A percentile compares a stretch with the other conserved stretches of the same genome.
Conservation (phyloP, 345 rosid genomes). For the Geranium rotundifolium region DNA sequence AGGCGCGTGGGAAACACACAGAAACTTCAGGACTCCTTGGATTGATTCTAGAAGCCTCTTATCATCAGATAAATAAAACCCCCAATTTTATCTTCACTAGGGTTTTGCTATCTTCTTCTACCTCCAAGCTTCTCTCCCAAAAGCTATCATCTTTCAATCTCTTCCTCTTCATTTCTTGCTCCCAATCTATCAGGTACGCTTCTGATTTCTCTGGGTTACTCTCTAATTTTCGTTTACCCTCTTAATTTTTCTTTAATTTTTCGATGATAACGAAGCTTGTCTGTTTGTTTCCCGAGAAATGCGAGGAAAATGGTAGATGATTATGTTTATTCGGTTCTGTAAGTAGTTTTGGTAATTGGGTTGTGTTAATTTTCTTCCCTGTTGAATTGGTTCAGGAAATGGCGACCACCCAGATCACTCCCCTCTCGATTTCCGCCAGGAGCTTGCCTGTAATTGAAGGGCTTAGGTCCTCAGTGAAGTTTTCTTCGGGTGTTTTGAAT, state of each 20-base stretch:
- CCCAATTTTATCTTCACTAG: not conserved
- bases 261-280: not conserved
- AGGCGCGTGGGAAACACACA: not conserved
- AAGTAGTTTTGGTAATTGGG: not conserved
- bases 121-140: not conserved
- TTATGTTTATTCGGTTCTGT: not conserved
- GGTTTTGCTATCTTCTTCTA: not conserved
- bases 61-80: not conserved
- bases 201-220: not conserved
- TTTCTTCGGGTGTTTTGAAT: slow-evolving; percentile 29
- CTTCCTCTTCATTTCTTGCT: not conserved
- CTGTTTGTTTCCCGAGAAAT: not conserved
- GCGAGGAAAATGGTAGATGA: not conserved
- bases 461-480: slow-evolving; percentile 40
- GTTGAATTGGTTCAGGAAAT: slow-evolving; percentile 16
- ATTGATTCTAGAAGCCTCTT: slow-evolving; percentile 2
- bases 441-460: slow-evolving; percentile 41
- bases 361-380: not conserved
- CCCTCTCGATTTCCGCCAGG: slow-evolving; percentile 32
- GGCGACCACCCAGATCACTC: slow-evolving; percentile 52
- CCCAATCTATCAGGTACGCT: not conserved
- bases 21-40: no score
- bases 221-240: not conserved
- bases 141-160: not conserved
- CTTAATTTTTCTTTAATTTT: not conserved